Base-by-base conservation (phyloP, 2,329 filamentous ascomycete species). In the Aspergillus amoenus region DNA sequence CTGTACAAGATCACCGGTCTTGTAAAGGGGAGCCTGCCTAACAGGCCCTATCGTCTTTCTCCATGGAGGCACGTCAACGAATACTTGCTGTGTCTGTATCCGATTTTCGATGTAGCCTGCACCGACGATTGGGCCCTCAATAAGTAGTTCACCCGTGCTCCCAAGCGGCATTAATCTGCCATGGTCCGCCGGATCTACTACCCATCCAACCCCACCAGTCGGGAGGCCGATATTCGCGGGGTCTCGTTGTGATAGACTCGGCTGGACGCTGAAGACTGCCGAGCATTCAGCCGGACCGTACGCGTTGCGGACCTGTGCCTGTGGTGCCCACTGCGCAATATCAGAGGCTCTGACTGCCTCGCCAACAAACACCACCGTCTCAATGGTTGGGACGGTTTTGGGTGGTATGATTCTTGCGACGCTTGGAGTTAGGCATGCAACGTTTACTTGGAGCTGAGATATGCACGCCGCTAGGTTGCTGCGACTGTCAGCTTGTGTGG, bases 131-230 rank as follows among this genome's bases (percentile, higher is more conserved):
- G 59, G 59, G 12, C 60, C 57, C 24, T 58, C 57, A 21, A 61
- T 34, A 42, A 76, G 34, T 2, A 78, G 62, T 55, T 79, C 76
- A 3, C 75, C 76, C 4, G 75, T 64, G 7, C 67, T 68, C 1
- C 76, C 76, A 17, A 76, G 55, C 1, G 75, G 73, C 2, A 64
- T 63, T 15, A 78, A 67, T 17, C 62, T 52, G 44, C 73, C 51
- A 24, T 71, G 71, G 39, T 75, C 70, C 17, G 66, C 61, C 2
- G 70, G 68, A 17, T 72, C 63, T 1, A 76, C 73, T 27, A 79
- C 55, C 76, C 76, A 79, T 5, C 32, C 47, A 8, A 15, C 40
- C 1, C 40, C 22, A 1, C 73, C 58, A n/a, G 63, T 66, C 21
- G 61, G 65, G 1, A 73, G 72, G 24, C 77, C 58, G 15, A 57